Evolutionary conservation across 805 yeast species (phyloP), one percentile per base, ranked within the genome.

Genomic region (Saturnispora zaruensis): DNA sequence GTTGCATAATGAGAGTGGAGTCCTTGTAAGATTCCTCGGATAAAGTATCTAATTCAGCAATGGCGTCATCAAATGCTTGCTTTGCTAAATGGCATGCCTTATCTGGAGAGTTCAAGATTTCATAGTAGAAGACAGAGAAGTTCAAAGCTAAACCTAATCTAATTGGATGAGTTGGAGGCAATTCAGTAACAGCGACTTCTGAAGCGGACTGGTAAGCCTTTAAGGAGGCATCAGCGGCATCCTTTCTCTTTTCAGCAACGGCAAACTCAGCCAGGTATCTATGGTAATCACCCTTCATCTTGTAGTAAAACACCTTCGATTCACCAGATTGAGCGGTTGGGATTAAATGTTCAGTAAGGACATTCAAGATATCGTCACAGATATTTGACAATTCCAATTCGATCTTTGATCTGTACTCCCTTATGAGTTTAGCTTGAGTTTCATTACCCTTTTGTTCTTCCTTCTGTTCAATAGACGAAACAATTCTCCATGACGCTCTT

Each of bases 231-330:
- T 86, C 89, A 46, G 98, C 93, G 57, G 96, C 95, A 58, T 78
- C 88, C 69, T 89, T 87, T 69, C 96, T 87, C 73, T 84, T 85
- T 60, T 89, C 97, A 57, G 87, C 81, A 62, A 82, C 78, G 55
- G 97, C 91, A 66, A 91, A 93, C 76, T 91, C 99, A 56, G 97
- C 97, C 74, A 91, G 79, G 73, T 91, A 91, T 78, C 99, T 96
- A 78, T 90, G 96, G 78, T 91, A 91, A 72, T 91, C 99, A 78
- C 98, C 99, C 77, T 91, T 91, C 98, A 91, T 91, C 81, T 91
- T 91, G 77, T 87, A 89, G 79, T 91, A 91, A 73, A 91, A 91
- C 51, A 91, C 98, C 78, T 91, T 89, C 46, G 96, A 89, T 75
- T 93, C 99, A 65, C 97, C 97, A 58, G 96, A 81, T 68, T 84